Conservation (phyloP, 306 rosid species). For the Begonia masoniana region DNA sequence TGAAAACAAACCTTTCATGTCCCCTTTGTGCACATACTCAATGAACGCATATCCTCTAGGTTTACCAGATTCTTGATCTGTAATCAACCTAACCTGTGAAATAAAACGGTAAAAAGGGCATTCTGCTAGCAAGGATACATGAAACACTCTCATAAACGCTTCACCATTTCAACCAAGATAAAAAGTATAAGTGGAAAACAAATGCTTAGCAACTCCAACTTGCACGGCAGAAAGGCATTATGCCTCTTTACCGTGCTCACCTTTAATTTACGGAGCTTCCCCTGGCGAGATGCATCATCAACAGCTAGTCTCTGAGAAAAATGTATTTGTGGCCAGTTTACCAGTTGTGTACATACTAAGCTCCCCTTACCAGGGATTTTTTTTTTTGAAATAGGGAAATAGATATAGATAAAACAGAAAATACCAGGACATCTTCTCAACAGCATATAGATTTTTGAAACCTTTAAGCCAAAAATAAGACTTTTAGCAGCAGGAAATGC, state of each 20-base stretch:
- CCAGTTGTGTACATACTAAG: slow-evolving; percentile 57
- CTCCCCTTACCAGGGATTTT: slow-evolving; percentile 98
- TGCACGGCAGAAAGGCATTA: slow-evolving; percentile 99
- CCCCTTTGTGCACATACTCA: slow-evolving; percentile 88
- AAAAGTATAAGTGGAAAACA: slow-evolving; percentile 2
- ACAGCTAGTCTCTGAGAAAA: slow-evolving; percentile 92
- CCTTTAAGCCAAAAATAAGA: slow-evolving; percentile 53
- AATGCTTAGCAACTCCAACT: slow-evolving; percentile 40
- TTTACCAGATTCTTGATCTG: slow-evolving; percentile 58
- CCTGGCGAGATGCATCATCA: slow-evolving; percentile 89
- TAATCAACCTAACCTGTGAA: slow-evolving; percentile 72
- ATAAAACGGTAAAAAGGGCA: background rate
- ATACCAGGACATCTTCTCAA: slow-evolving; percentile 62
- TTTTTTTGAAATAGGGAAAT: slow-evolving; percentile 25
- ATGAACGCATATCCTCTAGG: slow-evolving; percentile 93
- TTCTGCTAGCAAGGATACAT: background rate
- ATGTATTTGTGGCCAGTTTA: slow-evolving; percentile 81
- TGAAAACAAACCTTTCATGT: slow-evolving; percentile 76
- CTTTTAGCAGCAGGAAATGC: slow-evolving; percentile 57
- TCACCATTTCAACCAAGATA: slow-evolving; percentile 6
- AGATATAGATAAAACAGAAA: slow-evolving; percentile 33
- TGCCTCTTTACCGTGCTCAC: slow-evolving; percentile 99
- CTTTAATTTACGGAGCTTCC: slow-evolving; percentile 81
- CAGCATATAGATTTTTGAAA: slow-evolving; percentile 46
- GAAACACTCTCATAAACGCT: background rate